Evolutionary conservation across 108 stramenopile species (phyloP).

Genomic region (Conticribra weissflogii): DNA sequence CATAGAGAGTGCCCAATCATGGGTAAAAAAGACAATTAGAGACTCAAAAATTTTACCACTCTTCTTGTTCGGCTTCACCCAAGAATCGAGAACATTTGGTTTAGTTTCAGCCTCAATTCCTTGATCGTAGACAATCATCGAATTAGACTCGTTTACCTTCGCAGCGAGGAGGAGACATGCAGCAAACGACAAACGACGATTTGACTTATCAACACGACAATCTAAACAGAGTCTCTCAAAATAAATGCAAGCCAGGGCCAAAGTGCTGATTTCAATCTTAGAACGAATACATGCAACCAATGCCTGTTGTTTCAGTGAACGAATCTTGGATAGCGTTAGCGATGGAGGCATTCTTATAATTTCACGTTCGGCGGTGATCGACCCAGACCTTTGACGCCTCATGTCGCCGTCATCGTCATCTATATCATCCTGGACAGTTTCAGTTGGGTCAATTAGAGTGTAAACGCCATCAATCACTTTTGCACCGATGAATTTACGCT

Average conservation of each 20-base stretch:
- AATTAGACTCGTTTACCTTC: constrained; percentile 88
- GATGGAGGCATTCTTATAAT: constrained; percentile 91
- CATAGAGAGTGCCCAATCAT: constrained; percentile 82
- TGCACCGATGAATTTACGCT: constrained; percentile 69
- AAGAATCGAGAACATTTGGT: constrained; percentile 53
- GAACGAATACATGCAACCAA: constrained; percentile 68
- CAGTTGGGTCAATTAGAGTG: constrained; percentile 78
- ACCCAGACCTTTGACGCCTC: constrained; percentile 46
- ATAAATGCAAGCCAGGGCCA: constrained; percentile 90
- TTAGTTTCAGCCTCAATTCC: constrained; percentile 31
- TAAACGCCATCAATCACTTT: constrained; percentile 82
- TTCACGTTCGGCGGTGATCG: constrained; percentile 42
- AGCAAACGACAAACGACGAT: constrained; percentile 88
- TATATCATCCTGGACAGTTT: constrained; percentile 40
- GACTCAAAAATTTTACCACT: constrained; percentile 76
- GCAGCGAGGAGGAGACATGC: constrained; percentile 89
- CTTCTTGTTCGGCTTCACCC: constrained; percentile 73
- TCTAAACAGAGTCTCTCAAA: constrained; percentile 93
- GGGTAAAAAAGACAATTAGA: constrained; percentile 82
- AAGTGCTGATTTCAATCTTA: constrained; percentile 84
- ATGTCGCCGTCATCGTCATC: constrained; percentile 23
- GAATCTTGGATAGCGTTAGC: constrained; percentile 90
- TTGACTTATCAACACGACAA: constrained; percentile 93
- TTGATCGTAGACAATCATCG: constrained; percentile 53
- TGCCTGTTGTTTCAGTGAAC: constrained; percentile 85